Evolutionary conservation across 1,284 basidiomycete species (phyloP), one percentile per base, ranked within the genome.

Genomic region (Somion occarium): DNA sequence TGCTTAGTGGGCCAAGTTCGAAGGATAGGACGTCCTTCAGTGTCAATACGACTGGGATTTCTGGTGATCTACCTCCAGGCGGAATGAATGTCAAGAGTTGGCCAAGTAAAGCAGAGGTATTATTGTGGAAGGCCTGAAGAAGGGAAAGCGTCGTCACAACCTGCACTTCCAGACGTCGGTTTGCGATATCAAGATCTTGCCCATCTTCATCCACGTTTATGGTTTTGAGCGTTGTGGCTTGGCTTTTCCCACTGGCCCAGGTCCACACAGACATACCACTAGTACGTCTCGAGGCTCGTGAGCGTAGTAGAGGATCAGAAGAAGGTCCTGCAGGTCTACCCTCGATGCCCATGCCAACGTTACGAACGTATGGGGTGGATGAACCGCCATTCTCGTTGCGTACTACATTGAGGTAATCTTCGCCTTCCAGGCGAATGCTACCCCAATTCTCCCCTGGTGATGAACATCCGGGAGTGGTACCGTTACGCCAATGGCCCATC

Each of bases 41-140:
- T 2, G 78, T 73, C 37, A 76, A 58, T 18, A 66, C 54, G 24
- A 78, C 55, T 43, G 53, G 25, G 24, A 41, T 41, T 22, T 55
- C 15, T 51, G 46, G 23, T 47, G 22, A 0, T 27, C 15, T 11
- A 58, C 45, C 38, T 43, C 52, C 41, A 7, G 47, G 54, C 48
- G 45, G 43, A n/a, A 51, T 55, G 22, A 41, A 41, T 9, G 39
- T 41, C 13, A 22, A 9, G 15, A 41, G 20, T 22, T 41, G 39
- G 5, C 15, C 39, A 19, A 41, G 39, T 5, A 41, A 9, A 19
- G 39, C 18, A 3, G 73, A 70, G 2, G 85, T 82, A 58, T 89
- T 82, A 18, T 80, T 78, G 56, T 88, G 85, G 68, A 90, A 84
- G 1, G 83, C 82, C 57, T 87, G 83, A 34, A 90, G 71, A 3